Conservation (phyloP, 331 rosid genomes). For the Acacia pycnantha region DNA sequence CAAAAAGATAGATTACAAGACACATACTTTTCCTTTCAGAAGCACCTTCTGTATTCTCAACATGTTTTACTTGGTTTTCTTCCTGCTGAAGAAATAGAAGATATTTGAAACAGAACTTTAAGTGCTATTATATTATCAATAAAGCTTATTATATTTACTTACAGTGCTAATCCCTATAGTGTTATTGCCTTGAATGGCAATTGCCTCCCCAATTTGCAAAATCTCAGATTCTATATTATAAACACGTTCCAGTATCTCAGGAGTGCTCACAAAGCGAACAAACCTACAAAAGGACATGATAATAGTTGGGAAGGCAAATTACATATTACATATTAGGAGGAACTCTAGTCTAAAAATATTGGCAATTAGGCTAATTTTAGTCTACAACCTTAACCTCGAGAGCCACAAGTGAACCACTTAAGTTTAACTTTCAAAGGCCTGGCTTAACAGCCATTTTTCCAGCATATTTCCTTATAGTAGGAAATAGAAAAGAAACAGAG, state of each 20-base stretch:
- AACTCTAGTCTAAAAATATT: background rate
- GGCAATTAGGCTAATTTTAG: background rate
- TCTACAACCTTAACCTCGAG: conserved; percentile 20
- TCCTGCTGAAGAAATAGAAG: conserved; percentile 62
- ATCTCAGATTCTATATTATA: conserved; percentile 85
- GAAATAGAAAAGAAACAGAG: conserved; percentile 22
- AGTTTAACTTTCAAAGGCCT: conserved; percentile 14
- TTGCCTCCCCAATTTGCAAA: conserved; percentile 94
- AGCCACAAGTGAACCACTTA: conserved; percentile 9
- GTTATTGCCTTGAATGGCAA: conserved; percentile 81
- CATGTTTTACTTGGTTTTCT: conserved; percentile 62
- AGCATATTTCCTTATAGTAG: conserved; percentile 3
- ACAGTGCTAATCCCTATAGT: conserved; percentile 59
- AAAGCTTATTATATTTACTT: conserved; percentile 37
- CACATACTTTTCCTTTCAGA: conserved; percentile 19
- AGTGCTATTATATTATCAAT: conserved; percentile 4
- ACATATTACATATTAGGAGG: background rate
- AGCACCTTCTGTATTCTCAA: conserved; percentile 64
- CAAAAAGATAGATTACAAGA: conserved; percentile 27
- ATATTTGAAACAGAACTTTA: conserved; percentile 34
- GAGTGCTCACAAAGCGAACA: conserved; percentile 97
- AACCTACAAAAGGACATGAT: conserved; percentile 50
- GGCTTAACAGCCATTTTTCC: conserved; percentile 22
- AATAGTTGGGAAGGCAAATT: conserved; percentile 26
- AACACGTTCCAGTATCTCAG: conserved; percentile 94